phyloP scores from a whole-genome alignment of 352 stramenopile species.

The Pythium monospermum region DNA sequence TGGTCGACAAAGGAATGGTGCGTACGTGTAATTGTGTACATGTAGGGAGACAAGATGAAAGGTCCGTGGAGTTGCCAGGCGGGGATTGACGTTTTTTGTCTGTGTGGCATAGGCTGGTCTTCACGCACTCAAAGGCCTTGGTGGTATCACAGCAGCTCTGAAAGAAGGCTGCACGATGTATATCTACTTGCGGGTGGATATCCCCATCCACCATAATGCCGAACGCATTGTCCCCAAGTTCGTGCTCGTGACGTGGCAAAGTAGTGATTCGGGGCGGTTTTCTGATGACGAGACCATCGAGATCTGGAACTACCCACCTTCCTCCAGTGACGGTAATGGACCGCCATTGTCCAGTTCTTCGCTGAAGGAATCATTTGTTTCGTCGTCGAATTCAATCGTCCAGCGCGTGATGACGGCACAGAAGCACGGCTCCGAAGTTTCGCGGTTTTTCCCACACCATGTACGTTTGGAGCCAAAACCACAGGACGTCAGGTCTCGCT shows the following conservation, averaged over 20 bases:
- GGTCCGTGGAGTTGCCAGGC: too few species aligned
- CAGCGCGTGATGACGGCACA: constrained; percentile 75
- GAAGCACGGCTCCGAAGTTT: constrained; percentile 80
- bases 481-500: not conserved
- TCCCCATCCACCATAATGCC: constrained; percentile 75
- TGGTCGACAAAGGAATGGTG: constrained; percentile 86
- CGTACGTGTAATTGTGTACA: not conserved
- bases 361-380: constrained; percentile 12
- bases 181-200: constrained; percentile 86
- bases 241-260: constrained; percentile 83
- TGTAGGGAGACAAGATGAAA: not conserved
- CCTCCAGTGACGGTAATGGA: constrained; percentile 2
- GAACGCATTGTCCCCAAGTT: constrained; percentile 85
- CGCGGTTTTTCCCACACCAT: constrained; percentile 84
- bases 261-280: constrained; percentile 46
- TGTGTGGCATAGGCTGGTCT: constrained; percentile 49
- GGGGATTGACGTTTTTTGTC: not conserved
- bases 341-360: constrained; percentile 21
- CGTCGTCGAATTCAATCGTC: constrained; percentile 62
- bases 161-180: constrained; percentile 84
- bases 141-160: constrained; percentile 65
- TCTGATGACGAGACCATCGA: constrained; percentile 60
- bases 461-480: constrained; percentile 28
- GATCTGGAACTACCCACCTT: constrained; percentile 15
- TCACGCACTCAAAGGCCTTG: constrained; percentile 79